Evolutionary conservation across 129 eudicot genomes (phyloP), one percentile per base, ranked within the genome.

Genomic region (Pseudognaphalium luteoalbum): DNA sequence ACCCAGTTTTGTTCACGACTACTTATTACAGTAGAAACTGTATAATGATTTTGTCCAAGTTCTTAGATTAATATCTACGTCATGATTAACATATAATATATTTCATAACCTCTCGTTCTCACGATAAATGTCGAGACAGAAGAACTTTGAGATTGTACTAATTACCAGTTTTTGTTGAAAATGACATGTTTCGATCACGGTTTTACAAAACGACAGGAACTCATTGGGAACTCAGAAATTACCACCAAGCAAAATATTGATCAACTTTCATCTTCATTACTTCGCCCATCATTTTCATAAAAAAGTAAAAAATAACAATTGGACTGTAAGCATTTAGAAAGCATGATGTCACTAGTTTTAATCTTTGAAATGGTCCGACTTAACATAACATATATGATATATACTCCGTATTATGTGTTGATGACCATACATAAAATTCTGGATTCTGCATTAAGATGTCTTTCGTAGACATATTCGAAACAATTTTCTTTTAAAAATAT

Each of bases 231-330:
- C 50, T 72, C 32, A n/a, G 33, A 20, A 52, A 56, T 56, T 32
- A 10, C 66, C 19, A 30, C 20, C 39, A 73, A 21, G 15, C 25
- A 60, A 35, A 72, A 25, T 42, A 22, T 42, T 62, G 28, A 25
- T 61, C 59, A 60, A 60, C 59, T 35, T 65, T 39, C 20, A 17
- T 59, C 7, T 3, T 58, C 58, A 16, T 60, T 21, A 17, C 57
- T 73, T 60, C 57, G 14, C 12, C 69, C 39, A n/a, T 75, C 50
- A 14, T 63, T 41, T 75, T 75, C 64, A 39, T 30, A 20, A 57
- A 25, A 37, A 34, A 72, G 50, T 42, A 10, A 11, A 42, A 47
- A 47, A 14, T 14, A 11, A 47, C 2, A 47, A 1, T 47, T 19
- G 10, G 34, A 17, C 7, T 20, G 22, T 75, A 42, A 47, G 71